These are phyloP conservation scores for Xylariaceae sp. DNA, from an alignment of 2,329 filamentous ascomycete species.

Conservation along the genomic window DNA sequence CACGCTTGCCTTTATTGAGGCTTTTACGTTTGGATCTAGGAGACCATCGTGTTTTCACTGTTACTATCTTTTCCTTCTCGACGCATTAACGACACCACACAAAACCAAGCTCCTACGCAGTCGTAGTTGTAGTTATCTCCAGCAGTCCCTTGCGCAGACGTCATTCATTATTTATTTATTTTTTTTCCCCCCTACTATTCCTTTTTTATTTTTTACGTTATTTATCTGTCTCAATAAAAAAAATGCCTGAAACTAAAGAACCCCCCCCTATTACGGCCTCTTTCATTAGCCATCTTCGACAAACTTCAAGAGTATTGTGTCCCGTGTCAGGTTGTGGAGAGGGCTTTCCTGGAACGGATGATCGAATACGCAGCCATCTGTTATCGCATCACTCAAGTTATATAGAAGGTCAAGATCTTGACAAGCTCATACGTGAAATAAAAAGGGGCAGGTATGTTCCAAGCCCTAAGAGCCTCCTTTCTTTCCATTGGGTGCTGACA, in stretches of 20 bases:
- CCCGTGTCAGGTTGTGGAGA: slow-evolving; percentile 13
- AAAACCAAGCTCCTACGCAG: too few species aligned
- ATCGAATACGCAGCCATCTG: slow-evolving; percentile 26
- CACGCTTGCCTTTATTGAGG: too few species aligned
- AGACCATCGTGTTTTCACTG: too few species aligned
- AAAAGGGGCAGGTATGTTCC: slow-evolving; percentile 23
- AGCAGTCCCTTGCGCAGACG: too few species aligned
- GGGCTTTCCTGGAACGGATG: slow-evolving; percentile 21
- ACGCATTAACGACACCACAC: too few species aligned
- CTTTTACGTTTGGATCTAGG: too few species aligned
- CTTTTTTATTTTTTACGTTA: too few species aligned
- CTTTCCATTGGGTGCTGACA: slow-evolving; percentile 2
- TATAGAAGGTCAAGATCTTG: slow-evolving; percentile 12
- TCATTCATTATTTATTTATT: not conserved
- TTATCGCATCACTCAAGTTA: slow-evolving; percentile 16
- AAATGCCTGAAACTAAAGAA: not conserved
- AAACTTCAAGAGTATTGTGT: slow-evolving; percentile 24
- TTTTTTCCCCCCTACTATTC: not conserved
- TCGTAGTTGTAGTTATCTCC: too few species aligned
- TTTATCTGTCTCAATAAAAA: not conserved
- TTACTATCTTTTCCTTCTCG: too few species aligned
- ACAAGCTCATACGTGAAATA: slow-evolving; percentile 16
- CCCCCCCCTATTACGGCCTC: slow-evolving; percentile 10
- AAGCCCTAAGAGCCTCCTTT: not conserved
- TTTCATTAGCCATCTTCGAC: slow-evolving; percentile 30